Conservation (phyloP, 2,329 filamentous ascomycete genomes). For the Ascochyta fabae region DNA sequence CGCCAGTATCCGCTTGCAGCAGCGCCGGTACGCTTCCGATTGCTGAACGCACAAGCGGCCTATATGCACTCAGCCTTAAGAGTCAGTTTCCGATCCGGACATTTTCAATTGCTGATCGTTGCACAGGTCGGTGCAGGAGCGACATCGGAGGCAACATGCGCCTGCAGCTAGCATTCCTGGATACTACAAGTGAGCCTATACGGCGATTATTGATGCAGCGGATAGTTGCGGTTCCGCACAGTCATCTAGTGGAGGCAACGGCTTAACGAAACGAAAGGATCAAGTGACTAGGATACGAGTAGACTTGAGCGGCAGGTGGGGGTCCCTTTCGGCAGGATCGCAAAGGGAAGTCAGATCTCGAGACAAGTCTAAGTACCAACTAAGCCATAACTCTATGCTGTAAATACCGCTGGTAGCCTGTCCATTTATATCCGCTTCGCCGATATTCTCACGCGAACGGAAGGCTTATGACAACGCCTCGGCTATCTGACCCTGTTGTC, state of each 20-base stretch:
- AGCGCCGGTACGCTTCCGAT: conserved; percentile 20
- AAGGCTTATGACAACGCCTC: conserved; percentile 10
- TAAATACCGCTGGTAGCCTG: conserved; percentile 29
- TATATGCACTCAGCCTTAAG: conserved; percentile 22
- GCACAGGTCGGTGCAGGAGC: neutral
- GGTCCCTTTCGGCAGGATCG: conserved; percentile 23
- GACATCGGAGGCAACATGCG: conserved; percentile 3
- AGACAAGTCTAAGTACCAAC: conserved; percentile 6
- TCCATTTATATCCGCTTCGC: conserved; percentile 35
- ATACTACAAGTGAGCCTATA: too few relatives aligned
- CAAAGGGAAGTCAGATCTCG: conserved; percentile 13
- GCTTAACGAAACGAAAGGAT: conserved; percentile 20
- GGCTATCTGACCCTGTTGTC: conserved; percentile 5
- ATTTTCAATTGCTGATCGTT: neutral
- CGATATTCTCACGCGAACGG: neutral
- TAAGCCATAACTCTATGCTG: conserved; percentile 16
- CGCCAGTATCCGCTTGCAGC: conserved; percentile 34
- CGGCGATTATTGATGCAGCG: neutral
- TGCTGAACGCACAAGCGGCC: conserved; percentile 11
- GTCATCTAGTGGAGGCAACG: conserved; percentile 19
- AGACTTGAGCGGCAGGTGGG: conserved; percentile 20
- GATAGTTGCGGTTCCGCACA: conserved; percentile 27
- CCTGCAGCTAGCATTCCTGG: too few relatives aligned
- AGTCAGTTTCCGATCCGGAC: conserved; percentile 12
- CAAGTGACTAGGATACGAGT: conserved; percentile 26